A percentile compares a stretch with the other conserved stretches of the same genome.
phyloP scores from a whole-genome alignment of 129 eudicot species.

The Helichrysum umbraculigerum region DNA sequence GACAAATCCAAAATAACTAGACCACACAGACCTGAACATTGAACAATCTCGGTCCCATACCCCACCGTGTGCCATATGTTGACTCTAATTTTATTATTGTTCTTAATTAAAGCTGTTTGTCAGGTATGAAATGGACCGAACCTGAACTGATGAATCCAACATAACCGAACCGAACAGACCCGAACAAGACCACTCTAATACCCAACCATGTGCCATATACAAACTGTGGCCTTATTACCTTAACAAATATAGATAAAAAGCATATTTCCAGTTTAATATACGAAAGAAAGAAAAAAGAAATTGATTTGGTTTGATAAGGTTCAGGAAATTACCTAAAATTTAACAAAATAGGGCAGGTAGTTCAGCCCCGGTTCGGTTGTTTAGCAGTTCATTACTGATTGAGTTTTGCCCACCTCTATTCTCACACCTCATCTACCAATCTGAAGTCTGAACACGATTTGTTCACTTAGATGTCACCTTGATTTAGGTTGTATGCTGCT shows the following conservation, averaged over 20 bases:
- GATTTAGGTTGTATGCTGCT: background rate
- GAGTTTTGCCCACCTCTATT: background rate
- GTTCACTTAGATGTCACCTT: slow-evolving; percentile 7
- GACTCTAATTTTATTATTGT: background rate
- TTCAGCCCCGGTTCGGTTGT: background rate
- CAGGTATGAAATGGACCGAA: background rate
- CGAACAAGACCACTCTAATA: background rate
- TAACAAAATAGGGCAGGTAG: background rate
- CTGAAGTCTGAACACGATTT: background rate
- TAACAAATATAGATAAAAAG: background rate
- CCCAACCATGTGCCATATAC: background rate
- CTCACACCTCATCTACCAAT: background rate
- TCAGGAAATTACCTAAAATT: background rate
- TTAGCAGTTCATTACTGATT: background rate
- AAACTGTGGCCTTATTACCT: slow-evolving; percentile 2
- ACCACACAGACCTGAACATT: background rate
- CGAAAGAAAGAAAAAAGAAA: background rate
- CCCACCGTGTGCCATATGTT: background rate
- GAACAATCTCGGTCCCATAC: background rate
- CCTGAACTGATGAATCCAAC: background rate
- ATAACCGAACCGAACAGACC: background rate
- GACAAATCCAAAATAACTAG: background rate
- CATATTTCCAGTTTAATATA: background rate
- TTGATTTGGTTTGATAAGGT: background rate
- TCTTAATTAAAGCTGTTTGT: background rate